Evolutionary conservation across 805 yeast genomes (phyloP).

Genomic region (Yarrowia divulgata): DNA sequence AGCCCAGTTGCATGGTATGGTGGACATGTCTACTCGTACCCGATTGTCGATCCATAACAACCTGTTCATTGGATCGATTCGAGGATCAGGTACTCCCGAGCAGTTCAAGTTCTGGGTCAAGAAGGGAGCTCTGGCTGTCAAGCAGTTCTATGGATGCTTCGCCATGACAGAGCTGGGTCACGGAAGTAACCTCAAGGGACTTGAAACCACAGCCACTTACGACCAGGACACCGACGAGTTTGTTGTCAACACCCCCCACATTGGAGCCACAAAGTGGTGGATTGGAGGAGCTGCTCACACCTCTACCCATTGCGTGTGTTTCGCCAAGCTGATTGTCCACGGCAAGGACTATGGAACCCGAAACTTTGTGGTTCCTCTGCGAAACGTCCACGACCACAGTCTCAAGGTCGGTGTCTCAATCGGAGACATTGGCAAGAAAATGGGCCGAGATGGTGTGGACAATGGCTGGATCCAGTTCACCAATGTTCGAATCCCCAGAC

Average conservation of each 20-base stretch:
- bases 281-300: conserved; percentile 97
- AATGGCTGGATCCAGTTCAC: conserved; percentile 96
- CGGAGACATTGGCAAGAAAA: conserved; percentile 93
- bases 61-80: conserved; percentile 76
- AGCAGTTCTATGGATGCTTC: conserved; percentile 74
- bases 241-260: conserved; percentile 80
- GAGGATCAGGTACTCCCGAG: conserved; percentile 85
- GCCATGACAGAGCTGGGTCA: conserved; percentile 93
- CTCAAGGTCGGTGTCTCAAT: conserved; percentile 78
- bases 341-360: conserved; percentile 91
- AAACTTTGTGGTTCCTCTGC: conserved; percentile 88
- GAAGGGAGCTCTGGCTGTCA: conserved; percentile 55
- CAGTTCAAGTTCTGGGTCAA: conserved; percentile 83
- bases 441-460: conserved; percentile 95
- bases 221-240: conserved; percentile 72
- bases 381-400: conserved; percentile 71
- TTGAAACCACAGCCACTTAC: conserved; percentile 87
- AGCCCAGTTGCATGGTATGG: conserved; percentile 46
- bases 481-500: conserved; percentile 81
- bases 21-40: conserved; percentile 80
- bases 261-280: conserved; percentile 98
- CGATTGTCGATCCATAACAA: conserved; percentile 89
- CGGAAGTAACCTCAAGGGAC: conserved; percentile 92
- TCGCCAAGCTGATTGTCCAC: conserved; percentile 79
- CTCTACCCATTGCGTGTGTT: conserved; percentile 83